Base-by-base conservation (phyloP, 2,329 filamentous ascomycete species). In the Nothopassalora personata region DNA sequence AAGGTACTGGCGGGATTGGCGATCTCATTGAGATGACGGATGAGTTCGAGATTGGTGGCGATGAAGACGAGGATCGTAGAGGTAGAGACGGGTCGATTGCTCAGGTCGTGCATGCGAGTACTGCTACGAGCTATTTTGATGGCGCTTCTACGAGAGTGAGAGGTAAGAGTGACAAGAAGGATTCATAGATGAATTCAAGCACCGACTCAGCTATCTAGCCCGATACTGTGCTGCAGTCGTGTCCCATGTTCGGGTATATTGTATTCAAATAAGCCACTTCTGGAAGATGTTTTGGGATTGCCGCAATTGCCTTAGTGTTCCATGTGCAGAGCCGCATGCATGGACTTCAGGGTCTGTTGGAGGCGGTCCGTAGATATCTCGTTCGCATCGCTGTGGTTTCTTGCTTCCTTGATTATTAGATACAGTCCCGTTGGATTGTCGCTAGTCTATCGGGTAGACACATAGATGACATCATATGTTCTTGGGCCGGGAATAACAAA, bases 11-110 rank as follows among this genome's bases (percentile, higher is more conserved):
- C 15, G 79, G 77, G 5, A 71, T 82, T 13, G 79, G 82, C 4
- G 88, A 91, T 72, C 73, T 90, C 45, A 91, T 91, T 68, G 88
- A 91, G 71, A 77, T 91, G 60, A 81, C 84, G 19, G 86, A 90
- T 68, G 80, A 80, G 19, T 80, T 80, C 67, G 73, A 76, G 65
- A 72, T 74, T 62, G 72, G 73, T 6, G 67, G 60, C 0, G 71
- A 72, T 43, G 70, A 72, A 10, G 70, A 69, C 8, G 67, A 68
- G 9, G 68, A 70, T 8, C 67, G 69, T 46, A 61, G 72, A 60
- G 72, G 71, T 1, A 62, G 72, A 49, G 67, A 67, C 50, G 64
- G 63, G 1, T 66, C 62, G 31, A 57, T 57, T 9, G 47, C 48
- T 6, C 52, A 55, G 31, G 43, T 31, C 47, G 34, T 39, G 28